phyloP scores from a whole-genome alignment of 306 rosid species.

The Cyamopsis tetragonoloba region DNA sequence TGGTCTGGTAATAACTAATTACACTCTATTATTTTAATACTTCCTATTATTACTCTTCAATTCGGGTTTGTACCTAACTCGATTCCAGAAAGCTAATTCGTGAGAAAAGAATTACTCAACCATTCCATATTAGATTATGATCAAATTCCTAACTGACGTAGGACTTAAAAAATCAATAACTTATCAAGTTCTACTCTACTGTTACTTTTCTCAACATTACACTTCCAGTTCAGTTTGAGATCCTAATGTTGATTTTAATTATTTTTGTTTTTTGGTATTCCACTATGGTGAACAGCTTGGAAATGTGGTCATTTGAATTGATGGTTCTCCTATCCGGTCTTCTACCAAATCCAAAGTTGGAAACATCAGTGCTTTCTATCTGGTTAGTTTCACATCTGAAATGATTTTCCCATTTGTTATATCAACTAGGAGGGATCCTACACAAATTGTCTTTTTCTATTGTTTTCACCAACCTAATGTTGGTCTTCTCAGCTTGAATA shows the following conservation, averaged over 20 bases:
- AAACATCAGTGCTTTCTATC: conserved; percentile 61
- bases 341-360: conserved; percentile 56
- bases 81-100: too few species aligned
- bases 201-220: not conserved
- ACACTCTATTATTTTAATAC: not conserved
- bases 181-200: not conserved
- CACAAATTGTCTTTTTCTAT: not conserved
- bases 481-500: conserved; percentile 42
- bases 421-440: not conserved
- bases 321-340: conserved; percentile 59
- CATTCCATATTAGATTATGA: too few species aligned
- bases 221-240: not conserved
- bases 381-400: conserved; percentile 36
- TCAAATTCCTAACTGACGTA: too few species aligned
- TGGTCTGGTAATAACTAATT: conserved; percentile 63
- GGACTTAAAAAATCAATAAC: too few species aligned
- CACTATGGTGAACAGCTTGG: conserved; percentile 40
- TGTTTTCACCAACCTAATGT: not conserved
- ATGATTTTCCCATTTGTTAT: not conserved
- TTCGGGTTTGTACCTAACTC: too few species aligned
- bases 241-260: not conserved
- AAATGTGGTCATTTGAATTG: conserved; percentile 57
- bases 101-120: too few species aligned
- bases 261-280: not conserved
- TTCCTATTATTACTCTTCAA: too few species aligned